Evolutionary conservation across 1,284 basidiomycete species (phyloP), one percentile per base, ranked within the genome.

Genomic region (Farysia itapuensis): DNA sequence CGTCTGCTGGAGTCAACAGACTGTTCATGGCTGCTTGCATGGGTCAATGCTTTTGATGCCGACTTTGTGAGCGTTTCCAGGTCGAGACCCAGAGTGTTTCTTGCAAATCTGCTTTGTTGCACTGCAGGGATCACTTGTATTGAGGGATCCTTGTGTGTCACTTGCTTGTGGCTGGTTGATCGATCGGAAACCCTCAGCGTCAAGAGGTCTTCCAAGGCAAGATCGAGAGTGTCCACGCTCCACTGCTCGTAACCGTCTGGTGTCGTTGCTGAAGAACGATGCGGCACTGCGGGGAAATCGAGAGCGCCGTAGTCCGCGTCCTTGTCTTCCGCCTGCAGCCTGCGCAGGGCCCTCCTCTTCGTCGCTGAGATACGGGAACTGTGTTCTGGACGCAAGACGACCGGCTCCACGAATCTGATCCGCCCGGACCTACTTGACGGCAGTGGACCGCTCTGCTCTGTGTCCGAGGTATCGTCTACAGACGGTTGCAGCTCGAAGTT

Each of bases 331-430:
- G 43, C 22, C 8, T 30, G 25, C 29, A 42, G 39, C n/a, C 40
- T 48, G 14, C 39, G 35, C 22, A 49, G 57, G 35, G 48, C 41
- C 44, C 39, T 60, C 41, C 47, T 52, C 37, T 60, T 60, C 57
- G 53, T 60, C 7, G 49, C 57, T 29, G 57, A 53, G 39, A 60
- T 24, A 1, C 57, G 42, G 18, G 23, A 22, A 11, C 46, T 36
- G 5, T 30, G 13, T 20, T 31, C 39, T 19, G 52, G 45, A 19
- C 56, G 49, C 21, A 41, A 45, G 21, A 59, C 45, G 8, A 59
- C 56, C 11, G 56, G 56, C 37, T 59, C 56, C 25, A 59, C 56
- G 24, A 59, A 59, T 36, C 53, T 59, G 35, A 59, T 39, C n/a
- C n/a, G n/a, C n/a, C n/a, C n/a, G n/a, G n/a, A n/a, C n/a, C n/a